Conservation (phyloP, 2,329 filamentous ascomycete species). For the Penicillium sp. region DNA sequence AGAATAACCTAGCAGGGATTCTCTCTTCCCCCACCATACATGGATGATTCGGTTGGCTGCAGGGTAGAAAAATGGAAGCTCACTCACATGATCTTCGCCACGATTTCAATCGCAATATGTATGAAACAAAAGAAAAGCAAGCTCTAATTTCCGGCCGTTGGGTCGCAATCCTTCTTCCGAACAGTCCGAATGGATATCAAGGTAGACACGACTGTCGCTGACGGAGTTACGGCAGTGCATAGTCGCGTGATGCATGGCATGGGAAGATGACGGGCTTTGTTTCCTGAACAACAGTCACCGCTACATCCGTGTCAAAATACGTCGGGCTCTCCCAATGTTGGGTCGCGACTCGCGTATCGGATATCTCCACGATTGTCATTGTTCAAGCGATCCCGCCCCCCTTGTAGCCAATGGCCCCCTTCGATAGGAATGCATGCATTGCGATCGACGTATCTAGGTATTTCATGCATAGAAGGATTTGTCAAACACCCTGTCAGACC, state of each 20-base stretch:
- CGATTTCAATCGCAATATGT: constrained; percentile 7
- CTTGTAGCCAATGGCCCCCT: constrained; percentile 1
- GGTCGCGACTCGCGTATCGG: constrained; percentile 3
- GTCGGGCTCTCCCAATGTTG: constrained; percentile 6
- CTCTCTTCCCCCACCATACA: constrained; percentile 5
- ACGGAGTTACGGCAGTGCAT: constrained; percentile 3
- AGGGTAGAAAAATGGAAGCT: constrained; percentile 13
- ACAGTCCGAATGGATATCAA: constrained; percentile 33
- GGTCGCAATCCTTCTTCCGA: constrained; percentile 25
- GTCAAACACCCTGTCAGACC: constrained; percentile 14
- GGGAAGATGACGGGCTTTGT: constrained; percentile 13
- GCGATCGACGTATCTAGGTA: constrained; percentile 22
- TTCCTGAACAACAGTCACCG: constrained; percentile 16
- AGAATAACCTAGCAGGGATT: constrained; percentile 3
- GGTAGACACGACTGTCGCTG: constrained; percentile 28
- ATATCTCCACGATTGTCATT: neutral
- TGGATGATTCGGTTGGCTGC: constrained; percentile 19
- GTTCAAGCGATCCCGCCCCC: neutral
- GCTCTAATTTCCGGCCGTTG: neutral
- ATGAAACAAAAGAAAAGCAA: neutral
- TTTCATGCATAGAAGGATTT: constrained; percentile 26
- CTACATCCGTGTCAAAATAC: constrained; percentile 16
- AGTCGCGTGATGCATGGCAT: constrained; percentile 22
- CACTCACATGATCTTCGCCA: constrained; percentile 11
- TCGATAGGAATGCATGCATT: constrained; percentile 14